These are phyloP conservation scores for Trichoderma koningiopsis DNA, from an alignment of 2,329 filamentous ascomycete genomes.

Conservation along the genomic window DNA sequence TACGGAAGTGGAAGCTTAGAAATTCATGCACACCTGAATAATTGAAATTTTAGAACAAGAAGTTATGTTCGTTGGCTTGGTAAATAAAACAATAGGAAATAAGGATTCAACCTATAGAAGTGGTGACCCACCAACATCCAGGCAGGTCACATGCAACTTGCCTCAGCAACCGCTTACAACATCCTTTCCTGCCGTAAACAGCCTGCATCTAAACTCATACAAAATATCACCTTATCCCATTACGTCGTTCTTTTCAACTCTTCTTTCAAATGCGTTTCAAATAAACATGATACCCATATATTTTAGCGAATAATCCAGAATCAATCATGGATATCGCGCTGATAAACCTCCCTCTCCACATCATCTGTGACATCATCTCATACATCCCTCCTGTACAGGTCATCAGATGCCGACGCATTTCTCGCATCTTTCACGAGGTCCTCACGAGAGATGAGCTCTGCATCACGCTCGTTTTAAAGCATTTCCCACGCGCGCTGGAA, in stretches of 20 bases:
- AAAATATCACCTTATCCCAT: neutral
- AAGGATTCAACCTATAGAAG: neutral
- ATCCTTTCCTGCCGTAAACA: neutral
- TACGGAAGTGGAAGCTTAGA: neutral
- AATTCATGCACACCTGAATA: neutral
- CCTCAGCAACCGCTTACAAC: neutral
- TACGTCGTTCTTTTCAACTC: neutral
- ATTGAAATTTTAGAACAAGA: neutral
- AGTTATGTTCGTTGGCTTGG: neutral
- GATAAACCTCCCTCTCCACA: conserved; percentile 55
- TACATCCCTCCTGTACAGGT: conserved; percentile 54
- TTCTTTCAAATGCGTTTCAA: neutral
- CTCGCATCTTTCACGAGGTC: conserved; percentile 49
- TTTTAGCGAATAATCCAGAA: neutral
- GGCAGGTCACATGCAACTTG: conserved; percentile 5
- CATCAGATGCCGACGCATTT: conserved; percentile 56
- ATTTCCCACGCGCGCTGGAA: conserved; percentile 58
- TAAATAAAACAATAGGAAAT: neutral
- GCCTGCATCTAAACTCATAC: neutral
- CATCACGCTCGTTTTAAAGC: conserved; percentile 49
- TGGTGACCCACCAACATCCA: neutral
- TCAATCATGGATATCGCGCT: conserved; percentile 38
- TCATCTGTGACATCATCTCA: conserved; percentile 57
- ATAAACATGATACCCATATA: neutral
- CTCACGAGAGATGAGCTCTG: conserved; percentile 53